These are phyloP conservation scores for Puccinia brachypodii DNA, from an alignment of 1,284 basidiomycete species.

Conservation along the genomic window DNA sequence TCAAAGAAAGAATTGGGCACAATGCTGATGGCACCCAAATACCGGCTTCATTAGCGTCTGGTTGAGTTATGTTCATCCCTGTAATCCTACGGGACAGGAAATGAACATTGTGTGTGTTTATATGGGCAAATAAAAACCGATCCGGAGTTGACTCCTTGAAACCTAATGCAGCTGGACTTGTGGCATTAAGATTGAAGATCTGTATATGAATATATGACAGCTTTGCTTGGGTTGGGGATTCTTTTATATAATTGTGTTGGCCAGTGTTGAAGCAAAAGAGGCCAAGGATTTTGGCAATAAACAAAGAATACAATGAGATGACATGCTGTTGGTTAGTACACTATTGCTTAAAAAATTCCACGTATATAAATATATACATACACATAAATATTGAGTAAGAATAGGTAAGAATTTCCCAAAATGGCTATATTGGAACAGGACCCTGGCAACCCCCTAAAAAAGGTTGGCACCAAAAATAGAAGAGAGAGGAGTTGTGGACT, in stretches of 20 bases:
- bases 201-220: not conserved
- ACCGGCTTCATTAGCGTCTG: not conserved
- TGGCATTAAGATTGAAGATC: not conserved
- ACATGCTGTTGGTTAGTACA: not conserved
- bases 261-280: not conserved
- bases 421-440: no score
- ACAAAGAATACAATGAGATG: not conserved
- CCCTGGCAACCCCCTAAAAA: no score
- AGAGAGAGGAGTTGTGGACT: no score
- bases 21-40: not conserved
- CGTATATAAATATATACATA: no score
- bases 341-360: slow-evolving; percentile 4
- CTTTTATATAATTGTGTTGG: not conserved
- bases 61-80: not conserved
- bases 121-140: not conserved
- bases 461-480: no score
- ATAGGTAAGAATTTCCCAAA: no score
- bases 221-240: not conserved
- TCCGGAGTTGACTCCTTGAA: not conserved
- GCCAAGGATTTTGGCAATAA: not conserved
- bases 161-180: not conserved
- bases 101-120: not conserved
- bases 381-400: no score
- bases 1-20: not conserved
- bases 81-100: not conserved